These are phyloP conservation scores for Suhomyces choctaworum DNA, from an alignment of 1,139 yeast species.

Conservation along the genomic window DNA sequence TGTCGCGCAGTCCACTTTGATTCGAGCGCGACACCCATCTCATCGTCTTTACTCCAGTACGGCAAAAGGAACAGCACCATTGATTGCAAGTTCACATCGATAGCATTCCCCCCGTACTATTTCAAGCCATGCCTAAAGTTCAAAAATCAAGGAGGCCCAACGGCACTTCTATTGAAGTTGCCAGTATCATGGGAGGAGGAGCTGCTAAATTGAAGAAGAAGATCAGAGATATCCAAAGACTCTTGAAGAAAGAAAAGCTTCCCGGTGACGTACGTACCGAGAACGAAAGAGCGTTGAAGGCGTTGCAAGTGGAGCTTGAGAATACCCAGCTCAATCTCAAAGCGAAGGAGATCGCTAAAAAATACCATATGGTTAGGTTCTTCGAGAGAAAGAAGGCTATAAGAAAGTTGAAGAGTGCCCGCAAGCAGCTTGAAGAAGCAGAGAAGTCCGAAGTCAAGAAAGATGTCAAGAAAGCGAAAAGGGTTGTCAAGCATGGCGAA, in stretches of 20 bases:
- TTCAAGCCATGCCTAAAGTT: conserved; percentile 21
- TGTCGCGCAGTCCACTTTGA: not conserved
- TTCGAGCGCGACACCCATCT: conserved; percentile 7
- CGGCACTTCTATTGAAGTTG: conserved; percentile 26
- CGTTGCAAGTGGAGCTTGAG: conserved; percentile 65
- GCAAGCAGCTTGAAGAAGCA: conserved; percentile 46
- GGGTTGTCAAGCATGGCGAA: conserved; percentile 57
- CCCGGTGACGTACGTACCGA: conserved; percentile 78
- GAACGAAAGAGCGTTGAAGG: conserved; percentile 82
- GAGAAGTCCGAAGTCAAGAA: conserved; percentile 47
- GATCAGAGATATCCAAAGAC: conserved; percentile 81
- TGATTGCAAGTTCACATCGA: too few species aligned
- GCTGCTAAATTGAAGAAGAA: conserved; percentile 70
- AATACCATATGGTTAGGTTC: conserved; percentile 92
- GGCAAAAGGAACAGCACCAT: too few species aligned
- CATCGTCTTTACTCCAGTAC: conserved; percentile 7
- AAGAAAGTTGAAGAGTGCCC: conserved; percentile 67
- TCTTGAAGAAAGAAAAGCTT: conserved; percentile 58
- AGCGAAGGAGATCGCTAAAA: conserved; percentile 63
- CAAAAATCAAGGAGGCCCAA: conserved; percentile 15
- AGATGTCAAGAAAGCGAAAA: conserved; percentile 52
- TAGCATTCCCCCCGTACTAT: too few species aligned
- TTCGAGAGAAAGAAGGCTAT: conserved; percentile 88
- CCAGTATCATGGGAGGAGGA: conserved; percentile 37
- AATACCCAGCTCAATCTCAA: conserved; percentile 51